phyloP scores from a whole-genome alignment of 306 rosid genomes.

The Cucurbita maxima region DNA sequence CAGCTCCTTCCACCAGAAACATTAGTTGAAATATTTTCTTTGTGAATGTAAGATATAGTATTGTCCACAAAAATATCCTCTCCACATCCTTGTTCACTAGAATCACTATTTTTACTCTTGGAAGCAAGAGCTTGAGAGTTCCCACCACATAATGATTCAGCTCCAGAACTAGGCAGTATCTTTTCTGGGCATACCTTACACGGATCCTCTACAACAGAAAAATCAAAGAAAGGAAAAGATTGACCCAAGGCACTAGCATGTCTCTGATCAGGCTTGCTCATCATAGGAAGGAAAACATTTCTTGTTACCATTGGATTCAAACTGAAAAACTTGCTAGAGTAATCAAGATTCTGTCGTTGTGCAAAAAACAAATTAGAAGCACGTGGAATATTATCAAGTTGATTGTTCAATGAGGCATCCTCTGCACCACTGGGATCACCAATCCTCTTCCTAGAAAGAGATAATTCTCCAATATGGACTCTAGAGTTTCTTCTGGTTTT shows the following conservation, averaged over 20 bases:
- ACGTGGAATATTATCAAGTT: constrained; percentile 11
- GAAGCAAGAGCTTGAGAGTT: constrained; percentile 18
- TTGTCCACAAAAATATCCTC: constrained; percentile 20
- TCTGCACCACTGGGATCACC: constrained; percentile 11
- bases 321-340: constrained; percentile 39
- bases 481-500: constrained; percentile 16
- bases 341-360: constrained; percentile 23
- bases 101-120: constrained; percentile 18
- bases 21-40: constrained; percentile 13
- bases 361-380: constrained; percentile 21
- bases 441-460: constrained; percentile 19
- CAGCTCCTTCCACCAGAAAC: constrained; percentile 79
- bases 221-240: constrained; percentile 47
- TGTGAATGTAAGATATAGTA: constrained; percentile 11
- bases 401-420: constrained; percentile 24
- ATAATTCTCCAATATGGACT: constrained; percentile 19
- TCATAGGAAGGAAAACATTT: constrained; percentile 29
- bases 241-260: constrained; percentile 12
- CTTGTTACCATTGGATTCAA: constrained; percentile 60
- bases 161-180: constrained; percentile 16
- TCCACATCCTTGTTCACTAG: constrained; percentile 14
- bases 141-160: constrained; percentile 1
- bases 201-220: constrained; percentile 65
- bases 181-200: constrained; percentile 43
- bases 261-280: constrained; percentile 27